Base-by-base conservation (phyloP, 1,284 basidiomycete genomes). In the Lentinula novae-zelandiae region DNA sequence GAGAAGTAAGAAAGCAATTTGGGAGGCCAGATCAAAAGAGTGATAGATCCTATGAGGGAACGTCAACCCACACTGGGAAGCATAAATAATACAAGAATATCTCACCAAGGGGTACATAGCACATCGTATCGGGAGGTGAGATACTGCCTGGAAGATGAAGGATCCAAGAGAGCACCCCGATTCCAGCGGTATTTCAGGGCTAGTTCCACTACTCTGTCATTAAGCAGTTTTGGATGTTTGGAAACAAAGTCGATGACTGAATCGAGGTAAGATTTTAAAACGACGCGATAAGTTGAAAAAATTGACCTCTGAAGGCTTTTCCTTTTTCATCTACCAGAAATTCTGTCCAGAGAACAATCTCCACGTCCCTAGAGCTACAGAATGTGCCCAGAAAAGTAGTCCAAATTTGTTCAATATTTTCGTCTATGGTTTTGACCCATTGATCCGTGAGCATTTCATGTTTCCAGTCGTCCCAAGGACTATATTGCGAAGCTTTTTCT, bases 241-340 rank as follows among this genome's bases (percentile, higher is more conserved):
- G 61, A 64, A 2, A 84, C 65, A 44, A 81, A 75, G 65, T 84
- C 79, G 2, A 81, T 67, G 17, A 83, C 83, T 85, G 53, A 1
- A 59, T 33, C 5, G 44, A 48, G 59, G 49, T 52, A 38, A 49
- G 34, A 49, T 53, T n/a, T 6, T 36, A 20, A n/a, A 46, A 12
- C 34, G 7, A n/a, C 8, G 10, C 1, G 27, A 27, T 27, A 4
- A 27, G n/a, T 3, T 3, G 5, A 9, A 20, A 12, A 20, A 53
- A 5, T 49, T 10, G 8, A 74, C 78, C 77, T 72, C 75, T 67
- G 34, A 72, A 57, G 27, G 55, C 53, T 17, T 57, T 58, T 10
- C 51, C 13, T n/a, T 62, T 59, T 57, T 70, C 68, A 61, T 72
- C 68, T 13, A 72, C 44, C 2, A 68, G 69, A 61, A 80, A 79